Base-by-base conservation (phyloP, 108 stramenopile species). In the Epipyxis sp. region DNA sequence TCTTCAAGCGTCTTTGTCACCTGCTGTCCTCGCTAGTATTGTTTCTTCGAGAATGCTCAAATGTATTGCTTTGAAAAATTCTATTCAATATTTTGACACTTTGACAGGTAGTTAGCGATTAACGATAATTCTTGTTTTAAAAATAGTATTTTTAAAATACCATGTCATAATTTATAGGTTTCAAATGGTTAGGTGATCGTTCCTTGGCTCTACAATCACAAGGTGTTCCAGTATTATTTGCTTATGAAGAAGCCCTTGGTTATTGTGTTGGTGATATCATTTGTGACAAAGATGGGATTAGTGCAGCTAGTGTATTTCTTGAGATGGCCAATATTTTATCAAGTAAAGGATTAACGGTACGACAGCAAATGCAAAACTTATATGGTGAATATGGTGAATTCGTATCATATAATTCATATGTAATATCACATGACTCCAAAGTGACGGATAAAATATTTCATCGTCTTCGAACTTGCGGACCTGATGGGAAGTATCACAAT, bases 211-310 rank as follows among this genome's bases (percentile, higher is more conserved):
- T 95, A 43, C 78, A 68, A 30, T 62, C 85, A 74, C 86, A 92
- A 76, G 93, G 92, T 57, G 91, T 92, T 59, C 77, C 80, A 37
- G 87, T 94, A 62, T 62, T 97, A 40, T 91, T 97, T 78, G 86
- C 90, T 1, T 97, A 96, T 76, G 97, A 98, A 89, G 97, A 98
- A 80, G 95, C 95, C 34, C 94, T 98, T 62, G 97, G 97, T 10
- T 96, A 87, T 83, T 92, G 78, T 89, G 89, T 76, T 46, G 94
- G 94, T 0, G 92, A 93, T 65, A 87, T 94, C 29, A 86, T 96
- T 6, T 89, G 88, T 44, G 97, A 98, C 80, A 98, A 88, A 78
- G 86, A 86, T 76, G 86, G 86, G 0, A 40, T 86, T 42, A 54
- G 78, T 0, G 83, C 84, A 29, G 85, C 77, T 0, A 57, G 79